A percentile compares a stretch with the other conserved stretches of the same genome.
Conservation (phyloP, 192 early-diverging fungal genomes). For the Thoreauomyces humboldtii region DNA sequence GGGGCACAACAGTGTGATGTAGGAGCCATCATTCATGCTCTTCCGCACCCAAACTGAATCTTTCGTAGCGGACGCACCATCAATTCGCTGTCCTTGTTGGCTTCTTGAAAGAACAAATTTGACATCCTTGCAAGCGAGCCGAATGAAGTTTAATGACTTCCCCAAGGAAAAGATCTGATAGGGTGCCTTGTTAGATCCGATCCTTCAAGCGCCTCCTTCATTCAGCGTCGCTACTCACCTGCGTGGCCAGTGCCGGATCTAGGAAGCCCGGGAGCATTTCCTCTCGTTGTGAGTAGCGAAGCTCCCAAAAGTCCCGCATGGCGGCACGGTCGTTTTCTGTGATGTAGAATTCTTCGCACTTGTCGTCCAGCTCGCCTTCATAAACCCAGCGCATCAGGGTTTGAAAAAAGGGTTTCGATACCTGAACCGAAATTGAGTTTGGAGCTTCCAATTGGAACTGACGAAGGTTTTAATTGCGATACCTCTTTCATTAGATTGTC, state of each 20-base stretch:
- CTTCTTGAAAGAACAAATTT: slow-evolving; percentile 35
- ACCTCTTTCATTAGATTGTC: slow-evolving; percentile 70
- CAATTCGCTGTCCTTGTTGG: slow-evolving; percentile 3
- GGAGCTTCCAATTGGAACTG: too few species aligned
- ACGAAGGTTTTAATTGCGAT: too few species aligned
- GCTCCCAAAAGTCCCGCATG: slow-evolving; percentile 71
- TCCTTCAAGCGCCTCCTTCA: too few species aligned
- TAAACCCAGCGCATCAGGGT: slow-evolving; percentile 91
- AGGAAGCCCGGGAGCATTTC: slow-evolving; percentile 91
- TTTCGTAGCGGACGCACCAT: too few species aligned
- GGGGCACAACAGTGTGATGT: too few species aligned
- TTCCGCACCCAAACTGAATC: too few species aligned
- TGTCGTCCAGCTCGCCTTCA: slow-evolving; percentile 91
- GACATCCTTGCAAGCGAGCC: slow-evolving; percentile 39
- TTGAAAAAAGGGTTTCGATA: slow-evolving; percentile 85
- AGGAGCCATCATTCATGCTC: too few species aligned
- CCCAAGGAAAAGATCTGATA: slow-evolving; percentile 79
- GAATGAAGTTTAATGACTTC: slow-evolving; percentile 79
- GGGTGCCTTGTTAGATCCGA: too few species aligned
- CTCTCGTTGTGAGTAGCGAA: slow-evolving; percentile 68
- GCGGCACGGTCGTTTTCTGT: slow-evolving; percentile 42
- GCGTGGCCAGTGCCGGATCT: slow-evolving; percentile 68
- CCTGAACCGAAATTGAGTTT: slow-evolving; percentile 27
- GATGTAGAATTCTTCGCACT: slow-evolving; percentile 91
- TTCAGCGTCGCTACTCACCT: slow-evolving; percentile 56